A percentile compares a stretch with the other conserved stretches of the same genome.
phyloP scores from a whole-genome alignment of 331 rosid genomes.

The Quercus tomentella region DNA sequence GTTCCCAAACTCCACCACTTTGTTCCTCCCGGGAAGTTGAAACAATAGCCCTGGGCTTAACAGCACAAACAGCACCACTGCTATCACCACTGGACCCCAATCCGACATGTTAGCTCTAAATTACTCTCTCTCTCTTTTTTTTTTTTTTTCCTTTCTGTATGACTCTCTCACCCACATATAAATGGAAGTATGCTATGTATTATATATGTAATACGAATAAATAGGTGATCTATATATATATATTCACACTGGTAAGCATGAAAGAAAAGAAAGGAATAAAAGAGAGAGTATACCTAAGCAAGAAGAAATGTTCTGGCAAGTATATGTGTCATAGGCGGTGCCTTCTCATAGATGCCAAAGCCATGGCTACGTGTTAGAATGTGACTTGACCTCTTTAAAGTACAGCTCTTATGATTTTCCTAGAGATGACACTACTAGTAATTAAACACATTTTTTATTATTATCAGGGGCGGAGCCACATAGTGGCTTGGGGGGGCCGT shows the following conservation, averaged over 20 bases:
- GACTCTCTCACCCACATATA: neutral
- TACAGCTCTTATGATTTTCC: neutral
- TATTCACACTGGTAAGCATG: neutral
- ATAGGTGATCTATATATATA: neutral
- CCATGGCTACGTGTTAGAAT: neutral
- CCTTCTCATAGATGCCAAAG: slow-evolving; percentile 9
- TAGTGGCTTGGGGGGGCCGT: too few relatives aligned
- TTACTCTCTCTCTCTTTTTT: neutral
- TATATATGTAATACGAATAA: neutral
- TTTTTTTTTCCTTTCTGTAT: neutral
- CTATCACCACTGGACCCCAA: slow-evolving; percentile 72
- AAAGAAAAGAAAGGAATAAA: slow-evolving; percentile 16
- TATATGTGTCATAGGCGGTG: slow-evolving; percentile 22
- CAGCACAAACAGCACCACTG: slow-evolving; percentile 66
- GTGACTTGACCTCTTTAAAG: neutral
- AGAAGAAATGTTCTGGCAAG: slow-evolving; percentile 9
- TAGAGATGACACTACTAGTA: neutral
- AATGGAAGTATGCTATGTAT: neutral
- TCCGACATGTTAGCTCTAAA: slow-evolving; percentile 39
- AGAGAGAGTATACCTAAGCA: slow-evolving; percentile 6
- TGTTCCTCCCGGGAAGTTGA: slow-evolving; percentile 51
- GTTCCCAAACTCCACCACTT: slow-evolving; percentile 42
- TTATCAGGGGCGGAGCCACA: too few relatives aligned
- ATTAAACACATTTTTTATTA: neutral
- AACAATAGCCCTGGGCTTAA: slow-evolving; percentile 60